A percentile compares a stretch with the other conserved stretches of the same genome.
These are phyloP conservation scores for Kluyveromyces siamensis DNA, from an alignment of 805 yeast genomes.

Conservation along the genomic window DNA sequence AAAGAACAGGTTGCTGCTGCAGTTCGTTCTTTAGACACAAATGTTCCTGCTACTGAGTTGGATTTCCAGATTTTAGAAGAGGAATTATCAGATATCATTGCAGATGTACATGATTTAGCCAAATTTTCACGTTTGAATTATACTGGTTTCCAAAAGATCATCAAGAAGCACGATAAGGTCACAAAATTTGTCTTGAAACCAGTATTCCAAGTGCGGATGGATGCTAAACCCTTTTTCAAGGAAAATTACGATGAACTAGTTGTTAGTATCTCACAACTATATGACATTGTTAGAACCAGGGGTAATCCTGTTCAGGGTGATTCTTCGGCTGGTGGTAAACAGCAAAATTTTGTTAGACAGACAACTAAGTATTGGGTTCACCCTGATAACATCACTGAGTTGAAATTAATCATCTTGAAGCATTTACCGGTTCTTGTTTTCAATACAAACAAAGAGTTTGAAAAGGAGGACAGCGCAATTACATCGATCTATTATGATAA, in stretches of 20 bases:
- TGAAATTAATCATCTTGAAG: slow-evolving; percentile 83
- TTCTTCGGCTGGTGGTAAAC: slow-evolving; percentile 95
- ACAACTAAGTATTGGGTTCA: slow-evolving; percentile 99
- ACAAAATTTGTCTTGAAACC: slow-evolving; percentile 79
- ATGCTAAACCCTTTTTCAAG: slow-evolving; percentile 91
- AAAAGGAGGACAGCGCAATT: slow-evolving; percentile 88
- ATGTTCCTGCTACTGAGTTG: slow-evolving; percentile 45
- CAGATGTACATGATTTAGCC: slow-evolving; percentile 95
- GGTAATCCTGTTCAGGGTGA: slow-evolving; percentile 95
- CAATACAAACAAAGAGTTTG: slow-evolving; percentile 92
- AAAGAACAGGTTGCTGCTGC: slow-evolving; percentile 65
- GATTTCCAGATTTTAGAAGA: slow-evolving; percentile 70
- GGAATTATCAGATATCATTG: slow-evolving; percentile 78
- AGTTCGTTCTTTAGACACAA: slow-evolving; percentile 45
- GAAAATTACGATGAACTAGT: slow-evolving; percentile 87
- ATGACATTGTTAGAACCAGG: slow-evolving; percentile 89
- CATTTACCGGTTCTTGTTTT: slow-evolving; percentile 96
- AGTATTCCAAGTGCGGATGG: slow-evolving; percentile 84
- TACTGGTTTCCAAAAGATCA: slow-evolving; percentile 93
- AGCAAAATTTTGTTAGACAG: slow-evolving; percentile 96
- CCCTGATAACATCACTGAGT: slow-evolving; percentile 94
- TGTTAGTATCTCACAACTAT: slow-evolving; percentile 79
- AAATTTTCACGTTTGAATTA: slow-evolving; percentile 89
- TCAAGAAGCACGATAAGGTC: slow-evolving; percentile 92
- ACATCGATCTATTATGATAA: slow-evolving; percentile 96